Evolutionary conservation across 441 rosid genomes (phyloP), one percentile per base, ranked within the genome.

Genomic region (Gossypium aridum): DNA sequence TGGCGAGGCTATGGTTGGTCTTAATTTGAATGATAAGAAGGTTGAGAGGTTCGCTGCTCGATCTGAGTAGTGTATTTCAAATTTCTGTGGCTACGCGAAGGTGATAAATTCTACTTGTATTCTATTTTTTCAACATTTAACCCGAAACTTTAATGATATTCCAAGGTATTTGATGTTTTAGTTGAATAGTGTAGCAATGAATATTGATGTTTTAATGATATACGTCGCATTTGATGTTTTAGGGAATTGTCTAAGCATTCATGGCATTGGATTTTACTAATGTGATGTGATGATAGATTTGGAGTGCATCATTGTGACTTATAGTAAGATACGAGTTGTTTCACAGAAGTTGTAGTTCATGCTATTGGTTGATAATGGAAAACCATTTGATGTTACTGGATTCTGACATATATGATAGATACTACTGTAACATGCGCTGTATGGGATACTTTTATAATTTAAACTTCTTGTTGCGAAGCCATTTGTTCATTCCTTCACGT

Each of bases 1-100:
- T 10, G 98, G 96, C 8, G 98, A 92, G 77, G 96, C 99, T 20
- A 95, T 95, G 99, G 98, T 92, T 39, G 99, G 98, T 25, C 83
- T 95, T 25, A 95, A 91, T 84, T 84, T 93, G 84, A 87, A 83
- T 31, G 96, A 90, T 37, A 80, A 81, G 14, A 94, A 90, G 86
- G 99, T 92, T 14, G 99, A 94, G 84, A 92, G 99, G 91, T 94
- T 87, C 25, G 99, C 99, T 0, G 84, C 75, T 64, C 85, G 99
- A 80, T 94, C 98, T 2, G 92, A 88, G 16, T 84, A 73, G 55
- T 34, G 23, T 2, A 7, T 53, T n/a, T 51, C 39, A 37, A 72
- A 69, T 65, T 72, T 65, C 22, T 12, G 4, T 28, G 51, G 63
- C 77, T 79, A 28, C 22, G 37, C 12, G 17, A n/a, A 73, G 72